Percentiles rank a stretch among this genome's conserved stretches.
These are phyloP conservation scores for Mallotus nudiflorus DNA, from an alignment of 345 rosid species.

Conservation along the genomic window DNA sequence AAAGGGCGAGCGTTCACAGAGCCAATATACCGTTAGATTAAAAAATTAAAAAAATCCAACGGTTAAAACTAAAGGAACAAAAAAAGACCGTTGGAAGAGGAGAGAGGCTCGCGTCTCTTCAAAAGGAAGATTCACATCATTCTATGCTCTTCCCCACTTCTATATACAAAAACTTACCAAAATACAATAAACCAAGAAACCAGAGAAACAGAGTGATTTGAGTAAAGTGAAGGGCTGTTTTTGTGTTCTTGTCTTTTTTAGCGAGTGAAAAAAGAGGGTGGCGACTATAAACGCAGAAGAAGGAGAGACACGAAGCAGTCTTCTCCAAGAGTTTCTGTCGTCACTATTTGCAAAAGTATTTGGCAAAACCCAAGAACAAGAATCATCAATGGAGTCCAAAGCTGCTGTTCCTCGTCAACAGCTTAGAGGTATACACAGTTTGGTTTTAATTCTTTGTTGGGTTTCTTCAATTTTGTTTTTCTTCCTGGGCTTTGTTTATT, in stretches of 20 bases:
- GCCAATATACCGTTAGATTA: constrained; percentile 27
- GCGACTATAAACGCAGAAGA: constrained; percentile 41
- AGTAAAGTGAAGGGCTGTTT: too few species aligned
- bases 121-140: neutral
- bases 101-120: constrained; percentile 14
- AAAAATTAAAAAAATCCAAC: constrained; percentile 5
- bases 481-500: neutral
- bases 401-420: constrained; percentile 36
- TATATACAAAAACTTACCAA: neutral
- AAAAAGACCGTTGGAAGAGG: constrained; percentile 44
- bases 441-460: neutral
- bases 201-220: too few species aligned
- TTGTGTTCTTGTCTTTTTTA: neutral
- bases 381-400: constrained; percentile 49
- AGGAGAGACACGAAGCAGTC: constrained; percentile 50
- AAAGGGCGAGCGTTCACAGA: neutral
- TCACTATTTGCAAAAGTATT: constrained; percentile 55
- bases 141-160: constrained; percentile 1
- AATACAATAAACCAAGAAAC: constrained; percentile 9
- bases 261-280: constrained; percentile 38
- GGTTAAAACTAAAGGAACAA: constrained; percentile 20
- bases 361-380: constrained; percentile 33
- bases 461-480: neutral
- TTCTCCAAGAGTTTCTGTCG: constrained; percentile 67
- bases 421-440: constrained; percentile 30